Evolutionary conservation across 2,329 filamentous ascomycete genomes (phyloP), one percentile per base, ranked within the genome.

Genomic region (Byssochlamys sp.): DNA sequence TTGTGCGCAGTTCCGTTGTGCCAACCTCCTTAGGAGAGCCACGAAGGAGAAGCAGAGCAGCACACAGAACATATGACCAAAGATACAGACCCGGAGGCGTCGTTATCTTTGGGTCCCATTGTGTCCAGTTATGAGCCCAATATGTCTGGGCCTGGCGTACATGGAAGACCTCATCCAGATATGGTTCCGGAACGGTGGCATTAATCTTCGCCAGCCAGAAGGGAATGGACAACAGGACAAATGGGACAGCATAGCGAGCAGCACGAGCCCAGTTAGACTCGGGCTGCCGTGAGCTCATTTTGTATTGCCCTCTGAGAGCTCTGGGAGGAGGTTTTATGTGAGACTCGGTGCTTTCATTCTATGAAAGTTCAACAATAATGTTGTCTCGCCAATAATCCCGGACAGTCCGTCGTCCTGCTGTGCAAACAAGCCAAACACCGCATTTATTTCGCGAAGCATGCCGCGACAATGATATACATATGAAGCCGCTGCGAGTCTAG

Each of bases 81-180:
- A 77, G 78, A 67, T 79, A 91, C 77, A 99, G 77, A 33, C 91
- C 94, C 0, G 94, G 92, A 0, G 94, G 94, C 1, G 94, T 99
- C 0, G 94, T 99, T 69, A 99, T 94, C 71, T 97, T 99, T 59
- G 92, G 87, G 73, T 99, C 91, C 94, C 94, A 99, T 57, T 89
- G 80, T 11, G 73, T 70, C 76, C 87, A 95, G 56, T 81, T 81
- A 10, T 87, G 86, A 48, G 81, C 71, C 71, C 91, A 96, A 72
- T 96, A 99, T 29, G 83, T 84, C 66, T 95, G 90, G 0, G 91
- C 91, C 74, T 99, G 94, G 0, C 90, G 89, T 25, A 96, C 86
- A 71, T 99, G 77, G 64, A 79, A 79, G 12, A 75, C 74, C 61
- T 79, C 77, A 60, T 79, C 77, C 24, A 86, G 78, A 68, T 86